A percentile compares a stretch with the other conserved stretches of the same genome.
These are phyloP conservation scores for Xanthoconium stramineum DNA, from an alignment of 768 basidiomycete genomes.

Conservation along the genomic window DNA sequence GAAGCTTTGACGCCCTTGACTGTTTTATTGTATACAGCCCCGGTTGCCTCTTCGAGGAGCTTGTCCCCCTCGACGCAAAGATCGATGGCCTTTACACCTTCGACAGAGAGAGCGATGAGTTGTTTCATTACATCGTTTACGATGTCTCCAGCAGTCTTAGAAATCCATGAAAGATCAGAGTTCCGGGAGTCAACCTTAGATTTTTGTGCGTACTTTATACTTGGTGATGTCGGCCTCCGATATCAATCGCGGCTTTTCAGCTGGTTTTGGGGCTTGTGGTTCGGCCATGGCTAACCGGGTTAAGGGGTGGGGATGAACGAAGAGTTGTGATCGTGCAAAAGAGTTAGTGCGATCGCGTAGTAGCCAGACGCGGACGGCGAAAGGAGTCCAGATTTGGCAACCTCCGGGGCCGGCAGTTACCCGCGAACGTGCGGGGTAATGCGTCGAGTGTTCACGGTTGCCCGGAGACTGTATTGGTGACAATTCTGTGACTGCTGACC, in stretches of 20 bases:
- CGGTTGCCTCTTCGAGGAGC: conserved; percentile 83
- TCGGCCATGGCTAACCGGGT: conserved; percentile 53
- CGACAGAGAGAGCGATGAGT: conserved; percentile 69
- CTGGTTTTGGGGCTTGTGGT: conserved; percentile 41
- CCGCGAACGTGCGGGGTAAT: background rate
- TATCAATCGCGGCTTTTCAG: conserved; percentile 54
- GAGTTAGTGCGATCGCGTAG: background rate
- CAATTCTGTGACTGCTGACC: background rate
- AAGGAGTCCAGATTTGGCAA: conserved; percentile 27
- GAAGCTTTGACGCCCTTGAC: conserved; percentile 83
- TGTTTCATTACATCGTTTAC: conserved; percentile 81
- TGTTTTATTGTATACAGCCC: conserved; percentile 83
- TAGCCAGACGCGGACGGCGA: no score
- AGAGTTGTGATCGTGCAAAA: conserved; percentile 2
- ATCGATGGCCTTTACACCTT: conserved; percentile 87
- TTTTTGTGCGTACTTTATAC: conserved; percentile 61
- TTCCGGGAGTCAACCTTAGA: background rate
- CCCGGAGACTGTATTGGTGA: background rate
- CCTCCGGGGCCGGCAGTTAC: background rate
- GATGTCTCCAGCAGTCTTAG: conserved; percentile 87
- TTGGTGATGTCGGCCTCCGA: conserved; percentile 78
- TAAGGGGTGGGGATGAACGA: conserved; percentile 2
- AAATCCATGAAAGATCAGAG: conserved; percentile 9
- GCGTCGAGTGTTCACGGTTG: no score
- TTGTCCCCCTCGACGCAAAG: conserved; percentile 93